Conservation (phyloP, 352 stramenopile genomes). For the Phytophthora fragariae region DNA sequence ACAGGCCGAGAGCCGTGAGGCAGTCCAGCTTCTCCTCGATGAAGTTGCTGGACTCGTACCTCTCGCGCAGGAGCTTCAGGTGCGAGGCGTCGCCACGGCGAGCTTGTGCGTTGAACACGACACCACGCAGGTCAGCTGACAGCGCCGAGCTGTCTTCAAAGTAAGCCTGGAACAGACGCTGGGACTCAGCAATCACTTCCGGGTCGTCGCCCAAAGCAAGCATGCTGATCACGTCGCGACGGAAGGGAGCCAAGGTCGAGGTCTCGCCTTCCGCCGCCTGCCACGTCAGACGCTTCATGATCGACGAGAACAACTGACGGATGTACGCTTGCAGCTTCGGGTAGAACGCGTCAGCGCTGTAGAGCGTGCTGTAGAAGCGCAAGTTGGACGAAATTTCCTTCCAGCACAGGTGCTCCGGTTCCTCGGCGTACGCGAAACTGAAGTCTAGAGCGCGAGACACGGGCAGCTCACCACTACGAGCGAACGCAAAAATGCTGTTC, state of each 20-base stretch:
- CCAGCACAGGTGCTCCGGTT: conserved; percentile 80
- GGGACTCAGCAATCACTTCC: conserved; percentile 53
- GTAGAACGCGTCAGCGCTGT: conserved; percentile 67
- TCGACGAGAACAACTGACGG: conserved; percentile 59
- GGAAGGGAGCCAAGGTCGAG: conserved; percentile 65
- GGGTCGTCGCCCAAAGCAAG: conserved; percentile 63
- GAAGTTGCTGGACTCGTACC: conserved; percentile 81
- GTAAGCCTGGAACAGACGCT: conserved; percentile 68
- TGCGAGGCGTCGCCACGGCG: conserved; percentile 53
- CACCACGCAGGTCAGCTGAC: conserved; percentile 66
- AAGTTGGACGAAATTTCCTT: conserved; percentile 79
- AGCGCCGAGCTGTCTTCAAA: conserved; percentile 60
- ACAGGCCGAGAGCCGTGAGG: conserved; percentile 71
- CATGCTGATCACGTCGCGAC: conserved; percentile 79
- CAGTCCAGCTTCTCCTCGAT: conserved; percentile 87
- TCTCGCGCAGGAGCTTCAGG: conserved; percentile 53
- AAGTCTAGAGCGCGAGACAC: conserved; percentile 75
- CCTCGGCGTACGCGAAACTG: conserved; percentile 60
- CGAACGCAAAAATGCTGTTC: conserved; percentile 94
- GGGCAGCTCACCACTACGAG: conserved; percentile 65
- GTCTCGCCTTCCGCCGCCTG: conserved; percentile 46
- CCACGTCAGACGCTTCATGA: conserved; percentile 71
- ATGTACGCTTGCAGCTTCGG: conserved; percentile 71
- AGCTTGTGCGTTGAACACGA: conserved; percentile 71
- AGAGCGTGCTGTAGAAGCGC: conserved; percentile 68